Evolutionary conservation across 2,329 filamentous ascomycete species (phyloP).

Genomic region (Alternaria hordeiaustralica): DNA sequence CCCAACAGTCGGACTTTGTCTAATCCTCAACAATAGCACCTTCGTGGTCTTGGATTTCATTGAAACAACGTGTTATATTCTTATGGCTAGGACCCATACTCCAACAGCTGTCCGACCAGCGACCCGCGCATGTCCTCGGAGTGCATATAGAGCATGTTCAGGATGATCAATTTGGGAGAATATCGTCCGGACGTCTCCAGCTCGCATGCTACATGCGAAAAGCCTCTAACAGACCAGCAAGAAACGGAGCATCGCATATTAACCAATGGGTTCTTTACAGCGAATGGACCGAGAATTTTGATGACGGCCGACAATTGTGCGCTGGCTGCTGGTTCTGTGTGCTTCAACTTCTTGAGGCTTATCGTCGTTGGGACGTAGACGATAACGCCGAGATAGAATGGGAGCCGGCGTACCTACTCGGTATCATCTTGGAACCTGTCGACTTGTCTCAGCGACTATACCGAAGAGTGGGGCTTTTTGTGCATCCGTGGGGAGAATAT

Average conservation of each 20-base stretch:
- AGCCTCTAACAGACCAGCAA: background rate
- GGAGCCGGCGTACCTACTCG: background rate
- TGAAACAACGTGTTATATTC: background rate
- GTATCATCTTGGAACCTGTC: background rate
- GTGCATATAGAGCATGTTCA: background rate
- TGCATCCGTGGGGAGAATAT: background rate
- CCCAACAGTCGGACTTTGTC: too few relatives aligned
- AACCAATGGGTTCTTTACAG: too few relatives aligned
- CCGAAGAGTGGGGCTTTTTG: background rate
- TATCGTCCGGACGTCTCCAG: background rate
- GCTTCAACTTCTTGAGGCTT: too few relatives aligned
- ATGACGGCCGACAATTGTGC: rapidly evolving
- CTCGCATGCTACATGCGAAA: background rate
- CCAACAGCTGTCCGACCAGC: rapidly evolving
- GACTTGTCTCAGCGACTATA: background rate
- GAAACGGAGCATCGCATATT: too few relatives aligned
- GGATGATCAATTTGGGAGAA: background rate
- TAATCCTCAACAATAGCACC: background rate
- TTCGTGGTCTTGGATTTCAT: background rate
- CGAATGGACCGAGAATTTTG: background rate
- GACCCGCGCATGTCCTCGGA: rapidly evolving
- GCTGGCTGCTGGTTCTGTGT: background rate
- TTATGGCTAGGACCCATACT: rapidly evolving
- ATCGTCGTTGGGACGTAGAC: too few relatives aligned
- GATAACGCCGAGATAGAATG: too few relatives aligned